A percentile compares a stretch with the other conserved stretches of the same genome.
These are phyloP conservation scores for Plasmodium coatneyi DNA, from an alignment of 169 alveolate species.

Conservation along the genomic window DNA sequence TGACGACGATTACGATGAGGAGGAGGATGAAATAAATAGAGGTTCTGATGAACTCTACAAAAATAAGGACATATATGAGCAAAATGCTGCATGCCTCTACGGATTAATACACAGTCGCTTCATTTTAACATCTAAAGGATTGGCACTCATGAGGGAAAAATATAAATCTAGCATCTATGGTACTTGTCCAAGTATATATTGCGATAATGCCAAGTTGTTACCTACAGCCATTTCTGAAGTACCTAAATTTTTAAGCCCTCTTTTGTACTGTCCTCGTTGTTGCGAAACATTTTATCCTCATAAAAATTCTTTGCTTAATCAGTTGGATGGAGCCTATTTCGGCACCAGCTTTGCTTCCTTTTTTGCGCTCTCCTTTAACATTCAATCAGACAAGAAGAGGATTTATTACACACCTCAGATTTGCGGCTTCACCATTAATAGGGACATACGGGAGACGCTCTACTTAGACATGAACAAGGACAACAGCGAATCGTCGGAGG, in stretches of 20 bases:
- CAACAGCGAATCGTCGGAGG: slow-evolving; percentile 67
- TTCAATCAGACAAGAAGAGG: slow-evolving; percentile 54
- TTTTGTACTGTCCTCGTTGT: slow-evolving; percentile 94
- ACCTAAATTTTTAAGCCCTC: slow-evolving; percentile 90
- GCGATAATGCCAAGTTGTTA: slow-evolving; percentile 89
- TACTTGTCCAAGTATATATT: slow-evolving; percentile 89
- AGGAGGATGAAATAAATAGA: slow-evolving; percentile 76
- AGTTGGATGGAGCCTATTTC: slow-evolving; percentile 94
- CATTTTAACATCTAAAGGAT: slow-evolving; percentile 91
- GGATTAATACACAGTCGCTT: slow-evolving; percentile 93
- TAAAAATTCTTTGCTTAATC: slow-evolving; percentile 82
- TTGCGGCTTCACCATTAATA: slow-evolving; percentile 56
- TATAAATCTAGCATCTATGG: slow-evolving; percentile 90
- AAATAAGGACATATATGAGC: slow-evolving; percentile 84
- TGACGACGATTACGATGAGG: slow-evolving; percentile 81
- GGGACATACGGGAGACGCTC: slow-evolving; percentile 41
- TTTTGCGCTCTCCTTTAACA: slow-evolving; percentile 80
- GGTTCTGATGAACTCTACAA: slow-evolving; percentile 77
- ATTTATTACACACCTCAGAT: slow-evolving; percentile 63
- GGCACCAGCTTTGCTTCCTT: slow-evolving; percentile 94
- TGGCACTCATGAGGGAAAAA: slow-evolving; percentile 91
- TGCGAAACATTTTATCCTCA: slow-evolving; percentile 88
- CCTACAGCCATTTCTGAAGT: slow-evolving; percentile 94
- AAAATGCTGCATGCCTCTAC: slow-evolving; percentile 91
- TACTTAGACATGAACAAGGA: slow-evolving; percentile 48